Base-by-base conservation (phyloP, 2,329 filamentous ascomycete genomes). In the Aspergillus chevalieri region DNA sequence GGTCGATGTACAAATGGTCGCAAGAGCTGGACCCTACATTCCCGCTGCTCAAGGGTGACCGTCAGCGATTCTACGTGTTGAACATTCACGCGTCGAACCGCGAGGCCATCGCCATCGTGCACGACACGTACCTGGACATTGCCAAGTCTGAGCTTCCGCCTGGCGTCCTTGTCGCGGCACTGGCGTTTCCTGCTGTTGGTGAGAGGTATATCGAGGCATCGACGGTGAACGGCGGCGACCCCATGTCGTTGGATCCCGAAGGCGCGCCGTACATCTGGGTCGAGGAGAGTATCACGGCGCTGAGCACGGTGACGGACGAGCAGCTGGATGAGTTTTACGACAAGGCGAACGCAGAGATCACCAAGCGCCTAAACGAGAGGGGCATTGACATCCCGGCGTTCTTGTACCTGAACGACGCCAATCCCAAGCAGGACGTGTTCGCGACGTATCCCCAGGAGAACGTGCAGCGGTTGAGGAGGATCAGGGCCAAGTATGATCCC, bases 351-450 rank as follows among this genome's bases (percentile, higher is more conserved):
- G 38, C 17, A 4, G 26, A 43, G 8, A 50, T 50, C 15, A 26
- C n/a, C 9, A 43, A 46, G 26, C 45, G 42, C 4, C 21, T 43
- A 6, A 19, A 43, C 10, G 48, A 44, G 4, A 44, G 24, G n/a
- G 48, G 44, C 4, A 50, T 50, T 21, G 26, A 34, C 5, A 21
- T 30, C 24, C 36, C 43, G 4, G 45, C 36, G 12, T 50, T 47
- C 33, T 15, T 71, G 2, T 71, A 71, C 34, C 66, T 70, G 59
- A 66, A 66, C 1, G 69, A 71, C 48, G 64, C 66, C 3, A 66
- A 62, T 2, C 67, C 70, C 21, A 68, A 58, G 53, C 70, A 73
- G 47, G 62, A 72, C 48, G 61, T 65, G 0, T 71, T 67, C 47
- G 54, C 53, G 2, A 62, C 60, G 0, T 69, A 70, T 41, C 62